phyloP scores from a whole-genome alignment of 2,329 filamentous ascomycete species.

The Botrytis medusae region DNA sequence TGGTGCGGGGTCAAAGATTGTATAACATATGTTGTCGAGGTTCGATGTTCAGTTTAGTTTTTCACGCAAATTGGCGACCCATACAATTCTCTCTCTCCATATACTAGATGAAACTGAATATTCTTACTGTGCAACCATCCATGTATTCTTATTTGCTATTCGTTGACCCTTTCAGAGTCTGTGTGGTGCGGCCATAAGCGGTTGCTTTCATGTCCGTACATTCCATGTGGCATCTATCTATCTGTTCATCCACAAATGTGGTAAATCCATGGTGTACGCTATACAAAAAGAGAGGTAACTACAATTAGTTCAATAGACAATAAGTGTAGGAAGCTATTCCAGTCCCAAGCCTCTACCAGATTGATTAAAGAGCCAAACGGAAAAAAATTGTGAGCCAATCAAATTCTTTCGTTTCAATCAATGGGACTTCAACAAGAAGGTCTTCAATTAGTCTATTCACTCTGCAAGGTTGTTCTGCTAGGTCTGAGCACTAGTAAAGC shows the following conservation, averaged over 20 bases:
- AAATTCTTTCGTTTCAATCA: background rate
- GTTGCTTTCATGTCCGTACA: background rate
- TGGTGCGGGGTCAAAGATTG: background rate
- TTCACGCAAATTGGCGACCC: constrained; percentile 3
- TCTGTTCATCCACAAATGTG: background rate
- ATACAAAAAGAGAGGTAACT: background rate
- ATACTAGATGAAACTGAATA: background rate
- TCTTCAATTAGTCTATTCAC: background rate
- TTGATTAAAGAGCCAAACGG: background rate
- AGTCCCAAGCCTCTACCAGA: background rate
- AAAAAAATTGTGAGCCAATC: background rate
- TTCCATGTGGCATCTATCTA: background rate
- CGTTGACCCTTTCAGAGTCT: background rate
- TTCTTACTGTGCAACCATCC: background rate
- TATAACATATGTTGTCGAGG: background rate
- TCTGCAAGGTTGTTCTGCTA: background rate
- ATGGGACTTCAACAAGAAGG: background rate
- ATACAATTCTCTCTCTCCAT: background rate
- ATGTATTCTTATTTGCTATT: constrained; percentile 3
- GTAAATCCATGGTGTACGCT: background rate
- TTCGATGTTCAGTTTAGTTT: background rate
- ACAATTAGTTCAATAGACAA: background rate
- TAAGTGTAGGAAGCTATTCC: background rate
- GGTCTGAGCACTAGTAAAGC: background rate
- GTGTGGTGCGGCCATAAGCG: background rate